A percentile compares a stretch with the other conserved stretches of the same genome.
phyloP scores from a whole-genome alignment of 2,329 filamentous ascomycete species.

The Penicillium sp. region DNA sequence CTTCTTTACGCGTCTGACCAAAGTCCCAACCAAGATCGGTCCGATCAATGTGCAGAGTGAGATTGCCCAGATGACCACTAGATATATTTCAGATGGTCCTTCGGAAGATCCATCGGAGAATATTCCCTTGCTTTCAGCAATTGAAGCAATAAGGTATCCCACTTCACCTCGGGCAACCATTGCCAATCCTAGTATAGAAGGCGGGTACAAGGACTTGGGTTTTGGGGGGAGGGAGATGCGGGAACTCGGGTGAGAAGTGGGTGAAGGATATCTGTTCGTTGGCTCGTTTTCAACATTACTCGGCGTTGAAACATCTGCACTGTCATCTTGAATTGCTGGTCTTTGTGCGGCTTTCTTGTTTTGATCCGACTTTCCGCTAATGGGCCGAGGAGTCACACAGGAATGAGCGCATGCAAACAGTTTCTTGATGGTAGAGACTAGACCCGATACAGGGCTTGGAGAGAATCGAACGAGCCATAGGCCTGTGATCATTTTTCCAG shows the following conservation, averaged over 20 bases:
- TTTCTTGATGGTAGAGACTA: slow-evolving; percentile 5
- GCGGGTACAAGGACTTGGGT: slow-evolving; percentile 64
- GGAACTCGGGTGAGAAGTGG: background rate
- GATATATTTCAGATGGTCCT: slow-evolving; percentile 48
- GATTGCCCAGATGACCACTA: slow-evolving; percentile 57
- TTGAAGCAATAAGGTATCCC: slow-evolving; percentile 69
- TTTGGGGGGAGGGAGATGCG: slow-evolving; percentile 35
- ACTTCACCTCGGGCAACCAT: slow-evolving; percentile 82
- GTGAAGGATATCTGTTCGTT: background rate
- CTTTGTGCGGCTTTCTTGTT: background rate
- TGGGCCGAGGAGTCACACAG: background rate
- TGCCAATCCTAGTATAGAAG: slow-evolving; percentile 62
- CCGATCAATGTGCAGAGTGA: slow-evolving; percentile 57
- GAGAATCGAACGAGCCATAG: slow-evolving; percentile 54
- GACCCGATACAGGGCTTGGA: slow-evolving; percentile 7
- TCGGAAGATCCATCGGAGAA: slow-evolving; percentile 31
- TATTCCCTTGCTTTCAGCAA: slow-evolving; percentile 58
- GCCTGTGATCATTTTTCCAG: slow-evolving; percentile 62
- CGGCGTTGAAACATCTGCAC: too few relatives aligned
- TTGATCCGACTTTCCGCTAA: background rate
- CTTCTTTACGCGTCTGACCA: slow-evolving; percentile 48
- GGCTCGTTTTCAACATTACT: background rate
- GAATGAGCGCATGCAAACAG: slow-evolving; percentile 1
- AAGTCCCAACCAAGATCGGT: slow-evolving; percentile 51
- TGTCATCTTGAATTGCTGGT: background rate